These are phyloP conservation scores for Populus hybrid DNA, from an alignment of 441 rosid genomes.

Conservation along the genomic window DNA sequence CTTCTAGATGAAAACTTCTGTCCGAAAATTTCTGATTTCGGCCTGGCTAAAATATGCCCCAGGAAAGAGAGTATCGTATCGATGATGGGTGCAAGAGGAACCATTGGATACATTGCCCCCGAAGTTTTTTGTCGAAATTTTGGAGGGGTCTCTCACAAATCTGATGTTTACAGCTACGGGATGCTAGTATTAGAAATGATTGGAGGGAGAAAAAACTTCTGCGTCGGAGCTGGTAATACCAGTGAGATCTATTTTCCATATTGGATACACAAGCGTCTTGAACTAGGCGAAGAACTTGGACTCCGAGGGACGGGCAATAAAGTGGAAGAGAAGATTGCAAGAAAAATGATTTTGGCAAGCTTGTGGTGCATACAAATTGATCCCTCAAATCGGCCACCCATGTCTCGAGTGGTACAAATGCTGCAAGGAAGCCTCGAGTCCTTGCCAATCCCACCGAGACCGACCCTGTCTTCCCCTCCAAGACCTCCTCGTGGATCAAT, in stretches of 20 bases:
- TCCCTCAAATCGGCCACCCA: constrained; percentile 25
- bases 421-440: constrained; percentile 13
- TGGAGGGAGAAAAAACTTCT: background rate
- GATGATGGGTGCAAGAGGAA: background rate
- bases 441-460: constrained; percentile 21
- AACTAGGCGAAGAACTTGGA: constrained; percentile 5
- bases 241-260: constrained; percentile 13
- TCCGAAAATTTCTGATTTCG: background rate
- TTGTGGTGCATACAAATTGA: constrained; percentile 32
- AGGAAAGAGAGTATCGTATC: background rate
- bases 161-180: constrained; percentile 32
- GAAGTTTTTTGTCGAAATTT: constrained; percentile 13
- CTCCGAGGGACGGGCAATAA: background rate
- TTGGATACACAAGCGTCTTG: constrained; percentile 12
- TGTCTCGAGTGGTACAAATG: constrained; percentile 25
- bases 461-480: constrained; percentile 10
- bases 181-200: constrained; percentile 21
- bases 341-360: constrained; percentile 19
- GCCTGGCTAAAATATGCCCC: constrained; percentile 4
- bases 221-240: background rate
- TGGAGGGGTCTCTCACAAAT: constrained; percentile 21
- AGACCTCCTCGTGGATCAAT: background rate
- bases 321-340: constrained; percentile 17
- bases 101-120: constrained; percentile 18
- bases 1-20: background rate